Evolutionary conservation across 306 rosid genomes (phyloP), one percentile per base, ranked within the genome.

Genomic region (Lablab purpureus): DNA sequence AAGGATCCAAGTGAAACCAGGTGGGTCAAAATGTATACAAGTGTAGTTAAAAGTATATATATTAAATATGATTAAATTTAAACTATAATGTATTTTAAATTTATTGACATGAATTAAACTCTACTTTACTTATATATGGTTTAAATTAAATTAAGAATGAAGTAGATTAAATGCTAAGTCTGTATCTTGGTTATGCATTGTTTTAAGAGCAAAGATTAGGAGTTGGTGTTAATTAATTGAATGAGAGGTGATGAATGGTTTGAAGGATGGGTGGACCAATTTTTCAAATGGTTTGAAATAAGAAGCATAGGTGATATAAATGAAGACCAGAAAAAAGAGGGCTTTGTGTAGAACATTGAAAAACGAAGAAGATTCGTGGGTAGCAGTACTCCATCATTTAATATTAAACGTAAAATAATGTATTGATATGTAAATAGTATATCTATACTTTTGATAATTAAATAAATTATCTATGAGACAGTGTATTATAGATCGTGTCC

Each of bases 221-320:
- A 13, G 18, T 7, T 62, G 8, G 14, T 15, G 68, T 62, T 62
- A 32, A 62, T 32, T 40, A 77, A 68, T 46, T 45, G 54, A 45
- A 67, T 19, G 15, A 36, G 46, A 65, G 46, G 25, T 10, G 60
- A 28, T 21, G 12, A 9, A 41, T 49, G 55, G 5, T 18, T 25
- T n/a, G 30, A 21, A 8, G 3, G 50, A 46, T 47, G 65, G 66
- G 36, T 45, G 56, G 47, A 49, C 56, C 67, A 72, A 63, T 21
- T 65, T 40, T 79, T 65, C 63, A 10, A 43, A 74, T 66, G 52
- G 50, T 81, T 74, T 81, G 67, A 80, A 50, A 71, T 15, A 37
- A 62, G 50, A 4, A 46, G 41, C 52, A 62, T 18, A 50, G 36
- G 52, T 15, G 40, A 58, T 70, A 58, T 70, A 30, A 52, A 78